Conservation (phyloP, 345 rosid genomes). For the Gossypium arboreum region DNA sequence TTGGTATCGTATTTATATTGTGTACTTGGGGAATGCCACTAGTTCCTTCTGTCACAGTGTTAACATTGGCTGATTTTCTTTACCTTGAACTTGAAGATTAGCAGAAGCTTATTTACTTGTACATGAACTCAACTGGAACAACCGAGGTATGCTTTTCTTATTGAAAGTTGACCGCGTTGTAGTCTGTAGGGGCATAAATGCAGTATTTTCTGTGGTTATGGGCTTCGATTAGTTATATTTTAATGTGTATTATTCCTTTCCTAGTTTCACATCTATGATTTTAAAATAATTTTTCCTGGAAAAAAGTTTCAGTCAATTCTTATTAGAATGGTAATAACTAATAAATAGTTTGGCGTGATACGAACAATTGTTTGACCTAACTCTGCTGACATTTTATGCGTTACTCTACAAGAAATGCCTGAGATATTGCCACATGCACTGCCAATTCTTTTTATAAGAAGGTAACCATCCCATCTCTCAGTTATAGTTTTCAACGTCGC, state of each 20-base stretch:
- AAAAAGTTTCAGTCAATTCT: not conserved
- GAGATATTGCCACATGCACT: not conserved
- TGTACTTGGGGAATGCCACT: slow-evolving; percentile 95
- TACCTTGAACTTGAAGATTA: slow-evolving; percentile 82
- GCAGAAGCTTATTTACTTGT: slow-evolving; percentile 78
- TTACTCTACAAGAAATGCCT: not conserved
- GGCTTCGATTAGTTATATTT: not conserved
- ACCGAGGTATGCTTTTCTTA: slow-evolving; percentile 48
- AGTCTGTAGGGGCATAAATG: not conserved
- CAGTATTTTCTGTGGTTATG: not conserved
- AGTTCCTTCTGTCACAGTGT: slow-evolving; percentile 81
- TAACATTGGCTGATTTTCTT: slow-evolving; percentile 77
- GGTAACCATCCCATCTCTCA: too few species aligned
- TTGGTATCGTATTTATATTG: slow-evolving; percentile 75
- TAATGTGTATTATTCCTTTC: not conserved
- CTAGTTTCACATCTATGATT: not conserved
- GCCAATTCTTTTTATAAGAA: not conserved
- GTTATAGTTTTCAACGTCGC: too few species aligned
- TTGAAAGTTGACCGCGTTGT: not conserved
- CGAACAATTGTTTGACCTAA: not conserved
- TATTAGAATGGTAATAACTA: not conserved
- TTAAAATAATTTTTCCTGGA: not conserved
- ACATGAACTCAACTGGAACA: slow-evolving; percentile 90
- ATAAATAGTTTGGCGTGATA: not conserved
- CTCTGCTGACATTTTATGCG: not conserved